Evolutionary conservation across 257 asterid genomes (phyloP), one percentile per base, ranked within the genome.

Genomic region (Solanum medicagineum): DNA sequence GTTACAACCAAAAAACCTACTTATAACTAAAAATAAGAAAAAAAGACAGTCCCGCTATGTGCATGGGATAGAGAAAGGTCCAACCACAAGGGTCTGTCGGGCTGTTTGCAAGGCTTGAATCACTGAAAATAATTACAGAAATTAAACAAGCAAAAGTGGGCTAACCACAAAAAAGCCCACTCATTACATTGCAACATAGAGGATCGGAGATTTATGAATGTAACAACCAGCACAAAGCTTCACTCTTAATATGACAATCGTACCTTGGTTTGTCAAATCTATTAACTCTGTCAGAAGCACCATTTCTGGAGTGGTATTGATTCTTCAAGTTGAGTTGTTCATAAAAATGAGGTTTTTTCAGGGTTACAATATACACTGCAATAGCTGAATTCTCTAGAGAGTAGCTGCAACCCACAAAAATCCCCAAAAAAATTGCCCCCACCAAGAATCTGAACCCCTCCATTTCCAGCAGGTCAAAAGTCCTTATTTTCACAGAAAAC

Each of bases 291-390:
- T 84, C 87, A 32, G 95, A 80, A 85, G 87, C 93, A 86, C 85
- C 66, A 83, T 22, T 80, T 59, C 53, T 84, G 81, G 84, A 84
- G 70, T 87, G 29, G 84, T 87, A 89, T 82, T 85, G 86, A 55
- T 91, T 89, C 86, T 87, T 86, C 68, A 81, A 90, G 69, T 90
- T 91, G 86, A 95, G 91, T 80, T 92, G 92, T 13, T 89, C 91
- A 81, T 88, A 84, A 87, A 71, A 88, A 22, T 92, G 97, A 86
- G 94, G 87, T 86, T 93, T 93, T 88, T 91, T 96, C 88, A 96
- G 91, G 65, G 95, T 94, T 85, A 96, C 98, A 89, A 96, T 96
- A 87, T 93, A 94, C 81, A 96, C 97, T 86, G 91, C 84, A 66
- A 84, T 83, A 85, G 86, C 91, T 80, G 86, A 91, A 85, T 74